Evolutionary conservation across 257 asterid genomes (phyloP), one percentile per base, ranked within the genome.

Genomic region (Eucommia ulmoides): DNA sequence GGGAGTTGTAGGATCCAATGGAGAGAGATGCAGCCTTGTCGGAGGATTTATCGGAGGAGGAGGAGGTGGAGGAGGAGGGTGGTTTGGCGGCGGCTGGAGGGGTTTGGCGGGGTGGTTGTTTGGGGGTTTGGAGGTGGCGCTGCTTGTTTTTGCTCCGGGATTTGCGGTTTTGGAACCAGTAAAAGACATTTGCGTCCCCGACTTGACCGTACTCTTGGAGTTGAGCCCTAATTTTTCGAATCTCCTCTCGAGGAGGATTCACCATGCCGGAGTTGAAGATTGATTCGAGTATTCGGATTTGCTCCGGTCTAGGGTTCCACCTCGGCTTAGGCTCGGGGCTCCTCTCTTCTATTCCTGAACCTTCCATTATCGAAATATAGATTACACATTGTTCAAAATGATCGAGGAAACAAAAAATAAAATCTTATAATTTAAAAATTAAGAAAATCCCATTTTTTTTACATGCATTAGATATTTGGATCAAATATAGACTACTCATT

Each of bases 221-320:
- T 26, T 83, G 94, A 9, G 71, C 89, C 73, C 99, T 77, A 70
- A 91, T 91, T 9, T 71, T 81, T 8, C 95, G 49, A 3, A 91
- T 91, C 62, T 91, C 99, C 7, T 91, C 99, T 24, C 99, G 54
- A 0, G 97, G 96, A 0, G 97, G 99, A 57, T 91, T 91, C 44
- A 81, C 97, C 88, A 87, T 86, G 2, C 99, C 97, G 0, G 99
- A 91, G 64, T 91, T 83, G 73, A 91, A 91, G 47, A 91, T 91
- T 0, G 85, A 61, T 67, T 91, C 99, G 0, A 91, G 85, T 23
- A 91, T 83, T 0, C 95, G 74, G 49, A 91, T 79, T 60, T 91
- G 99, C 62, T 86, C 99, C 0, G 97, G 99, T 29, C 81, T 59
- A 0, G 97, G 99, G 49, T 91, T 91, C 99, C 99, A 91, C 41